phyloP scores from a whole-genome alignment of 225 moss, liverwort and hornwort species.

The Bryum argenteum region DNA sequence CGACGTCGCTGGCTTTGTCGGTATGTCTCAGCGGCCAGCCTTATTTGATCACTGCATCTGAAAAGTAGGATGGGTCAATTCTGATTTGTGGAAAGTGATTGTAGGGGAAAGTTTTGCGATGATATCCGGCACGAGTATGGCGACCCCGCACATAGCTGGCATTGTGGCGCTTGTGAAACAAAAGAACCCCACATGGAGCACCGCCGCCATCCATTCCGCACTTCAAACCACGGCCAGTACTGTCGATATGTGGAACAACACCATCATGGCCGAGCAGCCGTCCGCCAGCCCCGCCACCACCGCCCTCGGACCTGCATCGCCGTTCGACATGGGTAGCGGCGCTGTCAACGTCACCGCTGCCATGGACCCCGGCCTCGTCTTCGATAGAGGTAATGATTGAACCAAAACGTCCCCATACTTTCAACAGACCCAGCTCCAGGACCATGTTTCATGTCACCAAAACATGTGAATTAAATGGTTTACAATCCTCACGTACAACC shows the following conservation, averaged over 20 bases:
- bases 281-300: constrained; percentile 58
- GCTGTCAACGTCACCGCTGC: constrained; percentile 77
- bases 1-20: constrained; percentile 68
- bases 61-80: not conserved
- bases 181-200: constrained; percentile 78
- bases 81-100: not conserved
- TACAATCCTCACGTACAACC: too few species aligned
- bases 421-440: too few species aligned
- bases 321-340: constrained; percentile 85
- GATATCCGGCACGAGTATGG: constrained; percentile 96
- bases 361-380: constrained; percentile 82
- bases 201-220: constrained; percentile 78
- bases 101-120: constrained; percentile 82
- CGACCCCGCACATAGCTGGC: constrained; percentile 89
- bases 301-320: constrained; percentile 63
- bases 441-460: too few species aligned
- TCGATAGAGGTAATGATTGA: constrained; percentile 59
- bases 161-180: constrained; percentile 81
- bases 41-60: too few species aligned
- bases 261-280: constrained; percentile 69
- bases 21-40: constrained; percentile 12
- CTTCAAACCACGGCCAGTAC: constrained; percentile 76
- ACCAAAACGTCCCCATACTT: too few species aligned
- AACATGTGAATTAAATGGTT: too few species aligned
- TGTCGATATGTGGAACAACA: constrained; percentile 57